These are phyloP conservation scores for Cytospora piceae DNA, from an alignment of 2,329 filamentous ascomycete species.

Conservation along the genomic window DNA sequence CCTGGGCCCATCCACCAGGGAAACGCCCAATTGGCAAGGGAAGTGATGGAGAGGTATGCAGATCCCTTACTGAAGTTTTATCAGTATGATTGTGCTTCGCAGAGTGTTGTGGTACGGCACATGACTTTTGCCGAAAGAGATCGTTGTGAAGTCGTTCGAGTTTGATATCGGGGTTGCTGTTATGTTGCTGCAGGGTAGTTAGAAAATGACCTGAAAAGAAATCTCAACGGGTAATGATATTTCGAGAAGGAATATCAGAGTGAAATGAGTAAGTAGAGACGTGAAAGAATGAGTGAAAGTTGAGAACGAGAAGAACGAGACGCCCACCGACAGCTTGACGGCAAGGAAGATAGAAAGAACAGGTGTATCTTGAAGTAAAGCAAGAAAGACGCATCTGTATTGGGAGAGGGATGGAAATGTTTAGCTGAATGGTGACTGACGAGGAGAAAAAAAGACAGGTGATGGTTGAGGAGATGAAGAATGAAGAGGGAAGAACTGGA, in stretches of 20 bases:
- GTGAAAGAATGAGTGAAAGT: neutral
- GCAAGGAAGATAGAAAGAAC: neutral
- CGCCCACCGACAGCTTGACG: neutral
- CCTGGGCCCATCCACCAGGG: slow-evolving; percentile 6
- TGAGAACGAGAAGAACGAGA: neutral
- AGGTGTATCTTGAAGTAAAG: neutral
- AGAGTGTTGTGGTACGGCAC: slow-evolving; percentile 15
- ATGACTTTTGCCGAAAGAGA: slow-evolving; percentile 8
- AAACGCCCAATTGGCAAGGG: neutral
- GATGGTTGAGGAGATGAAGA: neutral
- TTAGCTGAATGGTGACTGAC: neutral
- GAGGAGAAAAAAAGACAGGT: neutral
- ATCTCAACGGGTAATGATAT: neutral
- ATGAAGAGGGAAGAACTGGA: neutral
- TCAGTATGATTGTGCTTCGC: slow-evolving; percentile 9
- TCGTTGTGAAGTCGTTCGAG: neutral
- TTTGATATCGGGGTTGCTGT: neutral
- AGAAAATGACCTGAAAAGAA: neutral
- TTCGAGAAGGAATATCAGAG: neutral
- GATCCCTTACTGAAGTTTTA: neutral
- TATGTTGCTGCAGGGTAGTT: neutral
- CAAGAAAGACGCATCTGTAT: neutral
- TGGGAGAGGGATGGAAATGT: neutral
- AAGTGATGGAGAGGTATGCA: neutral
- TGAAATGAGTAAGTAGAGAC: neutral